A percentile compares a stretch with the other conserved stretches of the same genome.
phyloP scores from a whole-genome alignment of 2,329 filamentous ascomycete genomes.

The Alternaria sp. region DNA sequence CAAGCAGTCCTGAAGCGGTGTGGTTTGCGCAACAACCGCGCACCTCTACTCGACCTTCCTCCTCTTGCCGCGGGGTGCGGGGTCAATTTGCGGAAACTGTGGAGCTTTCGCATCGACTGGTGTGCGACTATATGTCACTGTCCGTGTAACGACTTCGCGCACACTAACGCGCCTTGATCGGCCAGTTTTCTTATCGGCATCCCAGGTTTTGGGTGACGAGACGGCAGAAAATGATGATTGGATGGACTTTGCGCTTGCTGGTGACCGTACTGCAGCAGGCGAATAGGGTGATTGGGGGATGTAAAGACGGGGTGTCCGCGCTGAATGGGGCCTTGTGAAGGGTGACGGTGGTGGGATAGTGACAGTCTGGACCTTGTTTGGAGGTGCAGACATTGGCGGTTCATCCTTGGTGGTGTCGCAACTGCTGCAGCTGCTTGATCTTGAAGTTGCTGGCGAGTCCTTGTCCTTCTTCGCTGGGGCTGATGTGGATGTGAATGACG shows the following conservation, averaged over 20 bases:
- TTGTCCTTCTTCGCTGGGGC: conserved; percentile 40
- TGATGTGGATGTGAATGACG: conserved; percentile 49
- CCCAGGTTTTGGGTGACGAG: conserved; percentile 79
- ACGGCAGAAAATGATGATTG: conserved; percentile 77
- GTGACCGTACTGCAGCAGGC: conserved; percentile 67
- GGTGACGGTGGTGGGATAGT: conserved; percentile 68
- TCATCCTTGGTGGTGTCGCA: conserved; percentile 46
- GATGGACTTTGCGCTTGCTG: conserved; percentile 64
- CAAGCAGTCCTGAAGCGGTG: conserved; percentile 15
- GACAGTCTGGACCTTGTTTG: conserved; percentile 60
- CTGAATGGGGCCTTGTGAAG: conserved; percentile 70
- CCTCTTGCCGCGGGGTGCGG: conserved; percentile 91
- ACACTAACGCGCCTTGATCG: conserved; percentile 71
- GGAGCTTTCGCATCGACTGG: conserved; percentile 51
- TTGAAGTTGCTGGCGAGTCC: conserved; percentile 47
- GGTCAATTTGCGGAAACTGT: conserved; percentile 73
- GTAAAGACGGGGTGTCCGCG: conserved; percentile 69
- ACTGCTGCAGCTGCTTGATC: conserved; percentile 52
- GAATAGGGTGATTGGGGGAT: conserved; percentile 81
- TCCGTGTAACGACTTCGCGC: conserved; percentile 90
- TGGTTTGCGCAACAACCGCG: conserved; percentile 29
- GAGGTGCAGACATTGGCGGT: conserved; percentile 56
- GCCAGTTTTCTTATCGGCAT: conserved; percentile 71
- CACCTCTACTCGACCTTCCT: conserved; percentile 69
- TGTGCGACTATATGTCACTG: conserved; percentile 81